A percentile compares a stretch with the other conserved stretches of the same genome.
Conservation (phyloP, 2,329 filamentous ascomycete species). For the Lecanicillium sp. region DNA sequence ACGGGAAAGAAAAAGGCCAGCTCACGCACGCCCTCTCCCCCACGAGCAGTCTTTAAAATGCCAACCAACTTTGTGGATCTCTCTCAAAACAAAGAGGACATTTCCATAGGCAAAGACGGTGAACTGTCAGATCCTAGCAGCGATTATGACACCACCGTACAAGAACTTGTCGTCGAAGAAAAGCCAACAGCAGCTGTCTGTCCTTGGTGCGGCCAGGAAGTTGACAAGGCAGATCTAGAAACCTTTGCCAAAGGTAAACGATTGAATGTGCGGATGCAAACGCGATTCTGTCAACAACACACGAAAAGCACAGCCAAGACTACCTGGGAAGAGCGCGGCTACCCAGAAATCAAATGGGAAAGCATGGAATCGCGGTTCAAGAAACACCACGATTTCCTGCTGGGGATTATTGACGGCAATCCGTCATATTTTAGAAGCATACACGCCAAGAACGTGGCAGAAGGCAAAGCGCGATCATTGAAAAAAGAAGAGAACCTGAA, state of each 20-base stretch:
- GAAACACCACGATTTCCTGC: slow-evolving; percentile 45
- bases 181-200: slow-evolving; percentile 30
- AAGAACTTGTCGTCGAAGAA: slow-evolving; percentile 3
- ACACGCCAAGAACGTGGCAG: slow-evolving; percentile 45
- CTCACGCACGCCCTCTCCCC: slow-evolving; percentile 10
- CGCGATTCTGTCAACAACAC: slow-evolving; percentile 57
- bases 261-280: slow-evolving; percentile 50
- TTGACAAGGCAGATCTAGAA: slow-evolving; percentile 47
- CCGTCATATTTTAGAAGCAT: slow-evolving; percentile 52
- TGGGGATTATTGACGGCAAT: slow-evolving; percentile 50
- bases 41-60: slow-evolving; percentile 14
- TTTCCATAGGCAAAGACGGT: too few species aligned
- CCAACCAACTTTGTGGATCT: slow-evolving; percentile 7
- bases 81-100: not conserved
- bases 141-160: not conserved
- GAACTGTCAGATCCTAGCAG: too few species aligned
- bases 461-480: slow-evolving; percentile 51
- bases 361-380: slow-evolving; percentile 50
- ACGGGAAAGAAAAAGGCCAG: slow-evolving; percentile 1
- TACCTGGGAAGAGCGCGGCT: slow-evolving; percentile 43
- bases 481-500: slow-evolving; percentile 50
- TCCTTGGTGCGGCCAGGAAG: slow-evolving; percentile 56
- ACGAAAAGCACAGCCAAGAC: slow-evolving; percentile 43
- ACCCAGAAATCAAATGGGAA: slow-evolving; percentile 66
- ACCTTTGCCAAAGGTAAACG: slow-evolving; percentile 37